Percentiles rank a stretch among this genome's conserved stretches.
Conservation (phyloP, 2,329 filamentous ascomycete genomes). For the Chlorencoelia australis region DNA sequence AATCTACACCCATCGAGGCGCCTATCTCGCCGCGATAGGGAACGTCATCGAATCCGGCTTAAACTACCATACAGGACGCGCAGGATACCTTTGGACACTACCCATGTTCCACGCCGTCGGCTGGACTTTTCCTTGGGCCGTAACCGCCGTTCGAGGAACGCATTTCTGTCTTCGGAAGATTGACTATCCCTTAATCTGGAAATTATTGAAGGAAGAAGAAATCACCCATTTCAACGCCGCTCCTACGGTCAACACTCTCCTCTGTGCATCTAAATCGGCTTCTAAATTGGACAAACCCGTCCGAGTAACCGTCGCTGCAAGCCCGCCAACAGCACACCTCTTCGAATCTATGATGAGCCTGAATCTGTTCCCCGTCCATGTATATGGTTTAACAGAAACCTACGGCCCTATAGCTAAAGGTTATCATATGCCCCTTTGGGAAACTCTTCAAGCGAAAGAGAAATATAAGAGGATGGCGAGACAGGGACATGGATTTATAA, state of each 20-base stretch:
- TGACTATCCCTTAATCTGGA: conserved; percentile 90
- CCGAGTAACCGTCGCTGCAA: conserved; percentile 84
- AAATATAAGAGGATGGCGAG: conserved; percentile 86
- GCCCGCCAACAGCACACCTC: conserved; percentile 77
- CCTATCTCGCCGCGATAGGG: conserved; percentile 72
- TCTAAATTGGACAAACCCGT: conserved; percentile 59
- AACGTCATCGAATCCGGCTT: conserved; percentile 86
- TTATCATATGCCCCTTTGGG: conserved; percentile 80
- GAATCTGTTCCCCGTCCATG: conserved; percentile 85
- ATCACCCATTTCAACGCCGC: conserved; percentile 96
- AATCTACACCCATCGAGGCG: conserved; percentile 79
- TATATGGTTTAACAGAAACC: conserved; percentile 82
- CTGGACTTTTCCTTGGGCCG: conserved; percentile 72
- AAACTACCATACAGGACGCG: conserved; percentile 58
- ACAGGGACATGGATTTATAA: conserved; percentile 86
- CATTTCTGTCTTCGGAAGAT: conserved; percentile 93
- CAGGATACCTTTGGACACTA: conserved; percentile 82
- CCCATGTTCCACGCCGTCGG: conserved; percentile 71
- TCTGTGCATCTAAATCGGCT: conserved; percentile 73
- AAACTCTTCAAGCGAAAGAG: conserved; percentile 60
- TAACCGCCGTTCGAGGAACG: conserved; percentile 89
- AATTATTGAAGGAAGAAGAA: conserved; percentile 69
- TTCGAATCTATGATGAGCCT: conserved; percentile 79
- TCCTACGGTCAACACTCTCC: conserved; percentile 88
- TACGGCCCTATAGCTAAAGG: conserved; percentile 95